Conservation (phyloP, 257 asterid species). For the Petunia secreta region DNA sequence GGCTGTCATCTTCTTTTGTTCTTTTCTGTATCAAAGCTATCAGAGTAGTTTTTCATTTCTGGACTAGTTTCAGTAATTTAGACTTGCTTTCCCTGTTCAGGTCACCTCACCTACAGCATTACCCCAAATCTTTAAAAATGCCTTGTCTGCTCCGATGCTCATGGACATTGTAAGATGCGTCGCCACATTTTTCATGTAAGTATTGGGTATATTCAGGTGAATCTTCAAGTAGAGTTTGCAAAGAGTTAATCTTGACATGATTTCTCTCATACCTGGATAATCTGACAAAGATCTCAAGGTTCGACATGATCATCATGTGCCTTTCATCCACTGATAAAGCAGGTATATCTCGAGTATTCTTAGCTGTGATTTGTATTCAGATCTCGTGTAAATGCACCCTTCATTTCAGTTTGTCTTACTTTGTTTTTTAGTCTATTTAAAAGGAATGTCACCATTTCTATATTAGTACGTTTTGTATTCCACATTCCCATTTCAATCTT, state of each 20-base stretch:
- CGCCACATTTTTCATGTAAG: conserved; percentile 75
- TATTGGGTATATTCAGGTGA: conserved; percentile 17
- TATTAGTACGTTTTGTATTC: neutral
- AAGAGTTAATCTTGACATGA: neutral
- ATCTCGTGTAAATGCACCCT: neutral
- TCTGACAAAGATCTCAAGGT: conserved; percentile 77
- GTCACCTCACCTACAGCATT: conserved; percentile 70
- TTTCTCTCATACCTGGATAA: conserved; percentile 55
- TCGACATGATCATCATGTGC: conserved; percentile 83
- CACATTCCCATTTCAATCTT: neutral
- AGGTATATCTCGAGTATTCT: conserved; percentile 52
- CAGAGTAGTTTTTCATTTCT: conserved; percentile 3
- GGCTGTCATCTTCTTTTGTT: conserved; percentile 17
- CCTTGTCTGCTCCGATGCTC: conserved; percentile 79
- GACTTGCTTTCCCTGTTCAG: conserved; percentile 44
- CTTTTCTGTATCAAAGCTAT: neutral
- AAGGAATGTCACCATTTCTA: neutral
- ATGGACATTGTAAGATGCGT: conserved; percentile 78
- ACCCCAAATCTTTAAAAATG: conserved; percentile 83
- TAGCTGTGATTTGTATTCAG: neutral
- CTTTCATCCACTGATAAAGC: conserved; percentile 74
- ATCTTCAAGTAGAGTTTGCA: conserved; percentile 26
- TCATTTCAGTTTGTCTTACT: too few relatives aligned
- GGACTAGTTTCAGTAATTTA: conserved; percentile 14
- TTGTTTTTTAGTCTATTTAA: too few relatives aligned